phyloP scores from a whole-genome alignment of 2,329 filamentous ascomycete species.

The Cercospora beticola region DNA sequence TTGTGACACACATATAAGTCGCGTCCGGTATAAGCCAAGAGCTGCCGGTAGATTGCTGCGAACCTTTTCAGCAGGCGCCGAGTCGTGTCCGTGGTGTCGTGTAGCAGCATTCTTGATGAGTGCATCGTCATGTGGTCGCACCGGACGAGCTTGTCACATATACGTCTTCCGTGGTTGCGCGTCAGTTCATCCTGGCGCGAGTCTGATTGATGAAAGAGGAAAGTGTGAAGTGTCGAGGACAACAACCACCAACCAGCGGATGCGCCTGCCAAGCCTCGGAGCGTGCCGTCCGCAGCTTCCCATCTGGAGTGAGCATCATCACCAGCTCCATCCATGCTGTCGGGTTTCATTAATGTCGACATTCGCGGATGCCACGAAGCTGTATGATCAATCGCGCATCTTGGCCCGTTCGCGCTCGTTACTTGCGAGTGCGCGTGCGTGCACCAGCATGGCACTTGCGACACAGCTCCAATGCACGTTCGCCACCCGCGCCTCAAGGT shows the following conservation, averaged over 20 bases:
- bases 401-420: slow-evolving; percentile 42
- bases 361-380: slow-evolving; percentile 12
- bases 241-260: not conserved
- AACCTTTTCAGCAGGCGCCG: not conserved
- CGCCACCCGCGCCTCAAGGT: slow-evolving; percentile 22
- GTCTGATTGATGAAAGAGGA: not conserved
- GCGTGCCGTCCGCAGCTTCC: not conserved
- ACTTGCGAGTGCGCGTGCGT: slow-evolving; percentile 39
- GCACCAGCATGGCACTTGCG: slow-evolving; percentile 8
- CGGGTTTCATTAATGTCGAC: not conserved
- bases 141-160: not conserved
- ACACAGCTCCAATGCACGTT: slow-evolving; percentile 20
- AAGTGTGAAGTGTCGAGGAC: not conserved
- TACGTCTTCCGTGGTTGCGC: not conserved
- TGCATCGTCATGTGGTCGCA: not conserved
- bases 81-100: not conserved
- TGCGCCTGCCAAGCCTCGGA: not conserved
- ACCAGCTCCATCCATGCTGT: not conserved
- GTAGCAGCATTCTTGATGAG: not conserved
- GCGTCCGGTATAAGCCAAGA: not conserved
- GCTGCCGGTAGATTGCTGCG: slow-evolving; percentile 7
- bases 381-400: slow-evolving; percentile 28
- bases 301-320: not conserved
- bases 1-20: not conserved
- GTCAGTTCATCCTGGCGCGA: not conserved